These are phyloP conservation scores for Parathielavia appendiculata DNA, from an alignment of 495 filamentous ascomycete species.

Conservation along the genomic window DNA sequence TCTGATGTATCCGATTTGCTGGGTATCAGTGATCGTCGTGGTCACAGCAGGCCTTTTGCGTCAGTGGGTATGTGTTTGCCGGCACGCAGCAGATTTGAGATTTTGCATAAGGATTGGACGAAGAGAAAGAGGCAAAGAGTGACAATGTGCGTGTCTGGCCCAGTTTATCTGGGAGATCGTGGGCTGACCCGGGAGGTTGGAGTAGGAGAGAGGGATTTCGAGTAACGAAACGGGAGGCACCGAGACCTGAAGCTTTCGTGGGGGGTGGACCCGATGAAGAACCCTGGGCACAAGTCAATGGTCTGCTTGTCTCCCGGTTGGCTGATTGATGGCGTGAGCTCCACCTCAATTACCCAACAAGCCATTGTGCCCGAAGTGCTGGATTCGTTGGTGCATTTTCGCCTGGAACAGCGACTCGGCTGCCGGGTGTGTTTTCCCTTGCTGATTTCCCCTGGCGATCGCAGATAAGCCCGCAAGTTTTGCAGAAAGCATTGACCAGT, in stretches of 20 bases:
- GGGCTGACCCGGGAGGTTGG: slow-evolving; percentile 10
- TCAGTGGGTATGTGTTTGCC: neutral
- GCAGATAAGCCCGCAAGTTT: slow-evolving; percentile 1
- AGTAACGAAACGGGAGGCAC: slow-evolving; percentile 8
- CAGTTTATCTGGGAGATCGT: slow-evolving; percentile 4
- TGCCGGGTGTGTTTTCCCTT: neutral
- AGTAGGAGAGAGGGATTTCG: slow-evolving; percentile 7
- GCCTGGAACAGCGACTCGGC: neutral
- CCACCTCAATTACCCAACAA: neutral
- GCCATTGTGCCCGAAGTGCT: neutral
- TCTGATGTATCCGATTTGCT: too few species aligned
- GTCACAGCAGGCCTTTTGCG: neutral
- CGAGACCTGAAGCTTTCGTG: slow-evolving; percentile 4
- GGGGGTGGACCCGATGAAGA: neutral
- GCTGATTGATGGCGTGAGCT: neutral
- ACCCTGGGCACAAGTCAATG: neutral
- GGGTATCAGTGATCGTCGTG: neutral
- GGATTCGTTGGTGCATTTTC: neutral
- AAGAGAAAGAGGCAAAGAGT: slow-evolving; percentile 5
- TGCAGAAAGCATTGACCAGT: slow-evolving; percentile 4
- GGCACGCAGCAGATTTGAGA: neutral
- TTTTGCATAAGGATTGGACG: slow-evolving; percentile 1
- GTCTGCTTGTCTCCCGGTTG: slow-evolving; percentile 6
- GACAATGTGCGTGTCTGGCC: neutral
- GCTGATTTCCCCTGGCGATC: slow-evolving; percentile 16